Base-by-base conservation (phyloP, 345 rosid species). In the Leavenworthia alabamica region DNA sequence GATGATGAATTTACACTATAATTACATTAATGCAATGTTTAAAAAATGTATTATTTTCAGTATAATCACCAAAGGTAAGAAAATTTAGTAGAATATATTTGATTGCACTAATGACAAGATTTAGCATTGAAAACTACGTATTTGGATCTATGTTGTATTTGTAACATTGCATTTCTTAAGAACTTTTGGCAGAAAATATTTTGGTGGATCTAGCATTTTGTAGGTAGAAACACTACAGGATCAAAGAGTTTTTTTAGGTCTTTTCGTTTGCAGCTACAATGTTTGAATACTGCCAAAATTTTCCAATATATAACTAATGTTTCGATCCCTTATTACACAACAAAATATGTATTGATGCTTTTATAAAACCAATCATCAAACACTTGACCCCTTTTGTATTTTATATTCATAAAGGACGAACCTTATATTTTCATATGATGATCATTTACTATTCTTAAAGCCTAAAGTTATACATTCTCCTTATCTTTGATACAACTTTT, bases 401-500 rank as follows among this genome's bases (percentile, higher is more conserved):
- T 14, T 48, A 19, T 28, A 42, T 32, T 48, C 31, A 69, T 36
- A 19, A 68, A 60, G 62, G 67, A 27, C 37, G 48, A 69, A 13
- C 8, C 35, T 11, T 36, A 62, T 53, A 52, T 69, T 35, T 52
- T 56, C 46, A 61, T 27, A 44, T 61, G 68, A 69, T 69, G 55
- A 23, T 33, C 40, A 6, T 49, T 47, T 23, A 58, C 72, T 58
- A 51, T 58, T 49, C 44, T 20, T 58, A 48, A 68, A 60, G 67
- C 71, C 57, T 66, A 67, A 60, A 68, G 58, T 61, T 51, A 11
- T 58, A 58, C 67, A 51, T 68, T 60, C 55, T 50, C 29, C 26
- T 51, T 17, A 29, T 9, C 67, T 68, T 43, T 51, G 1, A 22
- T 12, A 37, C n/a, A 51, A 33, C 65, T 67, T 40, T 50, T 5